phyloP scores from a whole-genome alignment of 78 protist genomes.

The Isochrysis galbana region DNA sequence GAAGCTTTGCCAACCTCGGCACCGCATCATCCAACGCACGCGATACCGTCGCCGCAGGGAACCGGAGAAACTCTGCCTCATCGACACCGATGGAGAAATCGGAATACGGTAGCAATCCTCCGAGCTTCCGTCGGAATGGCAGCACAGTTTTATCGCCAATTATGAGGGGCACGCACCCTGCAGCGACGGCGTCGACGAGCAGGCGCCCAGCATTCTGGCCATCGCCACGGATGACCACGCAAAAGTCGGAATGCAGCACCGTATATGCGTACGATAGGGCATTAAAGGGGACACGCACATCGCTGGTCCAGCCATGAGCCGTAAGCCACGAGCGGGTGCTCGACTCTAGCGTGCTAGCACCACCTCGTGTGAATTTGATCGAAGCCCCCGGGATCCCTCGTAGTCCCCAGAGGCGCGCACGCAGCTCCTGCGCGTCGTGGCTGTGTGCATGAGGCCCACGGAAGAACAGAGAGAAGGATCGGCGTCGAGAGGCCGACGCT shows the following conservation, averaged over 20 bases:
- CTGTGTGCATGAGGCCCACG: neutral
- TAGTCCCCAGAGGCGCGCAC: neutral
- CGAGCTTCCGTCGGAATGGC: neutral
- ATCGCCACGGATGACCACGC: neutral
- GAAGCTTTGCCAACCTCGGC: neutral
- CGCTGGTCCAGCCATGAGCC: neutral
- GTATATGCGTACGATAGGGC: neutral
- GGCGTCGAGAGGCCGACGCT: neutral
- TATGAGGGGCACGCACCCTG: neutral
- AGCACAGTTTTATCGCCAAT: neutral
- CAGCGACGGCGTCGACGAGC: neutral
- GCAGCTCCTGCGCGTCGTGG: conserved; percentile 3
- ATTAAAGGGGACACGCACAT: neutral
- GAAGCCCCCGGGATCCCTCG: neutral
- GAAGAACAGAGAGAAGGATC: neutral
- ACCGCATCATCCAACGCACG: neutral
- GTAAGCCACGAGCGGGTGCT: neutral
- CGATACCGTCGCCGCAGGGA: neutral
- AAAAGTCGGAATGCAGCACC: neutral
- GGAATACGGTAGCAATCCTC: neutral
- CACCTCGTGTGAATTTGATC: neutral
- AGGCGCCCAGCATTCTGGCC: neutral
- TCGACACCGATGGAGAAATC: neutral
- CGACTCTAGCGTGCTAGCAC: neutral
- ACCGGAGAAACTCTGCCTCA: neutral